Evolutionary conservation across 164 flowering plant species (phyloP), one percentile per base, ranked within the genome.

Genomic region (Annona cherimola): DNA sequence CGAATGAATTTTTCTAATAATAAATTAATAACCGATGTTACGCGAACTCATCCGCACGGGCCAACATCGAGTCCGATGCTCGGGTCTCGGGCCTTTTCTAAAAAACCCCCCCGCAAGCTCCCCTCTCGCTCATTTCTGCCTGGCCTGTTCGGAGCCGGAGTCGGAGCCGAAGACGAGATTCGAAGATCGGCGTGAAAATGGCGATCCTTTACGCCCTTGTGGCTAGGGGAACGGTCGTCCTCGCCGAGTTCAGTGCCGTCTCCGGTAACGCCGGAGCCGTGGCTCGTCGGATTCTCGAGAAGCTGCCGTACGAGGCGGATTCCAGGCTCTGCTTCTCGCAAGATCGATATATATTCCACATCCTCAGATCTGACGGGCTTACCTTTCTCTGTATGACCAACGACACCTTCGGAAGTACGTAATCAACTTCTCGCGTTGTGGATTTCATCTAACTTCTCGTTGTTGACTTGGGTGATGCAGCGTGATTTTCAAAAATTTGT

Each of bases 351-450:
- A 92, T 92, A 61, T 94, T 94, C 71, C 97, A 94, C 73, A 89
- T 94, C 20, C 88, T 92, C 55, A 80, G 87, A 79, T 84, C 91
- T 41, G 94, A 94, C 79, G 92, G 93, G 16, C 81, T 94, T 74
- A 80, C 84, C 68, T 94, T 87, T 77, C 88, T 94, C 69, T 94
- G 99, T 75, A 91, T 94, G 99, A 97, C 97, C 61, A 94, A 90
- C 81, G 97, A 91, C 73, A 83, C 99, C 73, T 92, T 94, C 74
- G 98, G 98, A 81, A 85, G 98, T 94, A 43, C 42, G 93, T 55
- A 12, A 61, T 63, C 66, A 76, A 50, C 41, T 44, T 63, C 41
- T 63, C 62, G 11, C 6, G 35, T 1, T 39, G 42, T 39, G 18
- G 35, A 4, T 63, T 8, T 63, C 16, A 61, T 61, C 35, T 26